Conservation (phyloP, 2,329 filamentous ascomycete genomes). For the Dissoconium aciculare region DNA sequence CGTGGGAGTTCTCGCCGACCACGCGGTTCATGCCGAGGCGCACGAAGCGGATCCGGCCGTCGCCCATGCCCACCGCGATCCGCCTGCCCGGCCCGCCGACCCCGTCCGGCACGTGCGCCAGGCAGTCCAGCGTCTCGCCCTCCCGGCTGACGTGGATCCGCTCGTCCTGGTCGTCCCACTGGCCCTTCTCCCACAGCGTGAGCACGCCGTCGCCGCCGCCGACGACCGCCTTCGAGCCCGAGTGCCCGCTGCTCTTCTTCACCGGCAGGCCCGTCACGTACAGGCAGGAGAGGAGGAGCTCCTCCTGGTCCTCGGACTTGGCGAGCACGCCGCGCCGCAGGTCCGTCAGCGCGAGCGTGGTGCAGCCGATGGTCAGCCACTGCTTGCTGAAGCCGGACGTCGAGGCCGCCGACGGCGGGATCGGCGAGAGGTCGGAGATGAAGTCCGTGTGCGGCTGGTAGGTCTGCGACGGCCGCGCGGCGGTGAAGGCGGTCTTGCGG, state of each 20-base stretch:
- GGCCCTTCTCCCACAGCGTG: slow-evolving; percentile 84
- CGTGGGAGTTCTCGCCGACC: slow-evolving; percentile 53
- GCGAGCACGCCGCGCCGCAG: slow-evolving; percentile 72
- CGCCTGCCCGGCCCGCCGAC: slow-evolving; percentile 54
- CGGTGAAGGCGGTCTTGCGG: slow-evolving; percentile 34
- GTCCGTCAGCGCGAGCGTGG: slow-evolving; percentile 80
- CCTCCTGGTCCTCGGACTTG: slow-evolving; percentile 85
- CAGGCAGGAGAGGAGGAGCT: slow-evolving; percentile 70
- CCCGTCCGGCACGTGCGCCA: slow-evolving; percentile 55
- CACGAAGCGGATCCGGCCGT: slow-evolving; percentile 65
- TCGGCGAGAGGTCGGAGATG: slow-evolving; percentile 69
- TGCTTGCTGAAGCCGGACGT: slow-evolving; percentile 86
- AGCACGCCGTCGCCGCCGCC: slow-evolving; percentile 68
- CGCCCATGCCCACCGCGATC: slow-evolving; percentile 65
- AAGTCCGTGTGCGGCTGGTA: slow-evolving; percentile 86
- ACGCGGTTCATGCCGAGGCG: slow-evolving; percentile 61
- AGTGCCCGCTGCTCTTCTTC: slow-evolving; percentile 44
- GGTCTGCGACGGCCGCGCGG: slow-evolving; percentile 56
- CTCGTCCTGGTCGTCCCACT: slow-evolving; percentile 92
- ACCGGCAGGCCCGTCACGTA: slow-evolving; percentile 65
- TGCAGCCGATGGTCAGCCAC: slow-evolving; percentile 86
- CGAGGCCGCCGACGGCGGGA: slow-evolving; percentile 64
- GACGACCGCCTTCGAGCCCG: slow-evolving; percentile 61
- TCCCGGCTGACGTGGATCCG: slow-evolving; percentile 57
- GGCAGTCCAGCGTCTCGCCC: slow-evolving; percentile 63